Base-by-base conservation (phyloP, 1,284 basidiomycete genomes). In the Mixia osmundae region DNA sequence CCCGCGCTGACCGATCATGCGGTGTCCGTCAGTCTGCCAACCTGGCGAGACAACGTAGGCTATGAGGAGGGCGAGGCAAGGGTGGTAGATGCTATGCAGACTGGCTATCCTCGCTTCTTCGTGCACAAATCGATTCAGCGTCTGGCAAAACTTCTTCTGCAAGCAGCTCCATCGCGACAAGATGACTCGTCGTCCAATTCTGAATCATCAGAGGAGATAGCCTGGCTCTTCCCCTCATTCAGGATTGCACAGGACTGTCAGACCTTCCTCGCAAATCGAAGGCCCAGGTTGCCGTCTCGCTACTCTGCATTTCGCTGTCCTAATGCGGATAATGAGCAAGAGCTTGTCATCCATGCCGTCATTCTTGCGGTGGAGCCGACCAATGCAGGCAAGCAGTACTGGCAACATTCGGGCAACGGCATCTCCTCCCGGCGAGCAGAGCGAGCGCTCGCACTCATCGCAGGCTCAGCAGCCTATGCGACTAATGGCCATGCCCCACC, bases 71-170 rank as follows among this genome's bases (percentile, higher is more conserved):
- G 83, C 10, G 71, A 76, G n/a, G 69, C 72, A 47, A 66, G 82
- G 25, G 72, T 97, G 5, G 54, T 76, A 2, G 67, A 78, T 38
- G 63, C 61, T 12, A 87, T 95, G 83, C 67, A 77, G 38, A 72
- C 73, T 4, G 91, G 89, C n/a, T 99, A 97, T 53, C 91, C 91
- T 0, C 64, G 91, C 32, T 99, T 97, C 61, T 95, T 91, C 55
- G 77, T 97, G 37, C 82, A 94, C 55, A 61, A 71, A 18, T 75
- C 67, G 45, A 85, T 95, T 25, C 70, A 72, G 52, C 79, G 82
- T 64, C 85, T 83, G 49, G 23, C 37, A 24, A 16, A 16, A 26
- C 24, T 5, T 4, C 9, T 14, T 24, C 3, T 11, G 1, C 19
- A 16, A n/a, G 30, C 35, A 15, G 14, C 9, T 27, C 25, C 16